Evolutionary conservation across 129 eudicot genomes (phyloP), one percentile per base, ranked within the genome.

Genomic region (Centrapalus pauciflorus): DNA sequence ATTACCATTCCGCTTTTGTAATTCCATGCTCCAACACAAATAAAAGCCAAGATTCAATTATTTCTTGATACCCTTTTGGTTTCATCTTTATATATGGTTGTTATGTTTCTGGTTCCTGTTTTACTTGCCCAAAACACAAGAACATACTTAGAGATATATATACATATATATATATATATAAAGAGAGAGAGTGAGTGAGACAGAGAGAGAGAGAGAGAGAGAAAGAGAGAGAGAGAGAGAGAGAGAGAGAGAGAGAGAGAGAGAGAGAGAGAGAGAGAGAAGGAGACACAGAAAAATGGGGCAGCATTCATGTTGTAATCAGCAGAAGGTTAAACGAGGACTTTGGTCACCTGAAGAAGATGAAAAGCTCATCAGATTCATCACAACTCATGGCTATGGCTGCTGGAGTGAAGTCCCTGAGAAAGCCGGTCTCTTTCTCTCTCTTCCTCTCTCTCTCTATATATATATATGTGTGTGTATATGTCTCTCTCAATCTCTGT

Each of bases 341-440:
- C 84, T 90, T 24, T 90, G 97, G 97, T 90, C 97, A 35, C 97
- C 97, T 29, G 97, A 90, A 56, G 97, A 90, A 75, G 95, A 90
- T 62, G 95, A 90, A 43, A 90, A 90, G 73, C 86, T 90, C 61
- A 71, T 86, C 51, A 70, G 79, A 26, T 90, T 86, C 75, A 90
- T 90, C 70, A 84, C 95, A 49, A 84, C 84, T 56, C 90, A 87
- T 84, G 97, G 97, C 75, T 90, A 90, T 74, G 97, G 97, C 65
- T 90, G 97, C 71, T 90, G 97, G 97, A 90, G 97, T 76, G 97
- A 90, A 84, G 97, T 90, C 74, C 97, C 97, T 23, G 95, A 90
- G n/a, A 90, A 90, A 90, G 95, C 97, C 75, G 97, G 97, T 83
- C 70, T 54, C 55, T 75, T 52, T 45, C 34, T 35, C 40, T 61